These are phyloP conservation scores for Dothidotthia symphoricarpi DNA, from an alignment of 2,329 filamentous ascomycete genomes.

Conservation along the genomic window DNA sequence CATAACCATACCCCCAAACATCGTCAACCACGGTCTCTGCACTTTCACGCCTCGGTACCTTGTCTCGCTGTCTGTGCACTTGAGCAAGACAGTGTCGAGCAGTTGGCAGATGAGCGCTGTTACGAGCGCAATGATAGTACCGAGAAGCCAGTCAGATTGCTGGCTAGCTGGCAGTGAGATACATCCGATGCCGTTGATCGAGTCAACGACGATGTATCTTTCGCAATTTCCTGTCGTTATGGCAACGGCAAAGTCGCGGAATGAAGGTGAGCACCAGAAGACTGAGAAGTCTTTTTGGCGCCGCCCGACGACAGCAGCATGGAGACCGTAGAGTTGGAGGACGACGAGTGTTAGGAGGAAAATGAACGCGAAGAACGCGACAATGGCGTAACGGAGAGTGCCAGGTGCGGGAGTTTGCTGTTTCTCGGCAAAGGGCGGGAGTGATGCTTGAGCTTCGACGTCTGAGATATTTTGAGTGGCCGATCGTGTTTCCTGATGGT, in stretches of 20 bases:
- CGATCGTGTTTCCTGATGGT: too few relatives aligned
- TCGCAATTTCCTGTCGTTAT: constrained; percentile 12
- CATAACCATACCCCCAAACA: constrained; percentile 11
- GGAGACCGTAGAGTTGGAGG: constrained; percentile 10
- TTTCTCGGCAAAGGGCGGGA: too few relatives aligned
- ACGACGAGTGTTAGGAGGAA: constrained; percentile 5
- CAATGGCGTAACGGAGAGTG: constrained; percentile 4
- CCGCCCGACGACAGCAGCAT: constrained; percentile 1
- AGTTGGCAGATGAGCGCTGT: constrained; percentile 3
- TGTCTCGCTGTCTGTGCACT: not conserved
- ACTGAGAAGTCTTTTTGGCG: constrained; percentile 1
- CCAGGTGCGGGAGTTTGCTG: not conserved
- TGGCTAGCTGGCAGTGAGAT: constrained; percentile 7
- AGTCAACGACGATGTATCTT: constrained; percentile 4
- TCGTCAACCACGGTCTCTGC: constrained; percentile 12
- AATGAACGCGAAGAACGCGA: constrained; percentile 6
- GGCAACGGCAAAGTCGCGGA: constrained; percentile 11
- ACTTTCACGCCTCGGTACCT: constrained; percentile 2
- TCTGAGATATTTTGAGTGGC: too few relatives aligned
- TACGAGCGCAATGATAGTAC: constrained; percentile 5
- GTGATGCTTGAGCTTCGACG: too few relatives aligned
- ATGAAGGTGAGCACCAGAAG: constrained; percentile 13
- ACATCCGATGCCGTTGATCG: constrained; percentile 14
- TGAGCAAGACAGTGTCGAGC: constrained; percentile 3
- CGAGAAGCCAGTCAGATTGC: constrained; percentile 10